phyloP scores from a whole-genome alignment of 805 yeast species.

The Sugiyamaella marilandica region DNA sequence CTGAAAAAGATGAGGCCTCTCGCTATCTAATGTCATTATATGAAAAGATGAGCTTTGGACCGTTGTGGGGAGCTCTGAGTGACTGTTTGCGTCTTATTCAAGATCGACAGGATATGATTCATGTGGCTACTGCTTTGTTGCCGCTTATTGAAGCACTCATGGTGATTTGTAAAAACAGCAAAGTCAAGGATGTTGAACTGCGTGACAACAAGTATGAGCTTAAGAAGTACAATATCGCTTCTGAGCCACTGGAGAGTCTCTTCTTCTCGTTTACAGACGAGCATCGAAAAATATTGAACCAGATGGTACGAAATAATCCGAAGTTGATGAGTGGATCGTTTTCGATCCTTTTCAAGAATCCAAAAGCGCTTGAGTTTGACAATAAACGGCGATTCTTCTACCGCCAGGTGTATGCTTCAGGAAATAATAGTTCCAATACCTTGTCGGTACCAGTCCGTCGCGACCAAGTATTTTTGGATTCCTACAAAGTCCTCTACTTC shows the following conservation, averaged over 20 bases:
- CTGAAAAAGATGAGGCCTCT: slow-evolving; percentile 21
- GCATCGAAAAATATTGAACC: slow-evolving; percentile 81
- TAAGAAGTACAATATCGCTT: slow-evolving; percentile 55
- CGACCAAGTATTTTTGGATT: slow-evolving; percentile 87
- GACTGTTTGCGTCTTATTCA: slow-evolving; percentile 63
- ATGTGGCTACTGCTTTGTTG: slow-evolving; percentile 71
- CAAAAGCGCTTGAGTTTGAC: slow-evolving; percentile 88
- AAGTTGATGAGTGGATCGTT: slow-evolving; percentile 95
- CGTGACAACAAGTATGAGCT: slow-evolving; percentile 59
- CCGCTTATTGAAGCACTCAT: slow-evolving; percentile 88
- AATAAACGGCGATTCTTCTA: slow-evolving; percentile 85
- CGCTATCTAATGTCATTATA: slow-evolving; percentile 41
- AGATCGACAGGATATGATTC: slow-evolving; percentile 49
- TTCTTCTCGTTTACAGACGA: slow-evolving; percentile 85
- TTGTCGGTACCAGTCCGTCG: slow-evolving; percentile 69
- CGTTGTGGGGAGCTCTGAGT: slow-evolving; percentile 81
- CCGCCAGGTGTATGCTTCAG: slow-evolving; percentile 54
- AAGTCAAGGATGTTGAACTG: slow-evolving; percentile 51
- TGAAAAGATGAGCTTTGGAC: slow-evolving; percentile 62
- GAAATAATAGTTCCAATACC: slow-evolving; percentile 22
- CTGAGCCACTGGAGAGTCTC: slow-evolving; percentile 69
- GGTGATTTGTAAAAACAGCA: slow-evolving; percentile 92
- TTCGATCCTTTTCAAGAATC: slow-evolving; percentile 79
- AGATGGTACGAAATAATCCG: slow-evolving; percentile 86
- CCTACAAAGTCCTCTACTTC: slow-evolving; percentile 77